Evolutionary conservation across 2,329 filamentous ascomycete species (phyloP).

Genomic region (Apiospora aurea): DNA sequence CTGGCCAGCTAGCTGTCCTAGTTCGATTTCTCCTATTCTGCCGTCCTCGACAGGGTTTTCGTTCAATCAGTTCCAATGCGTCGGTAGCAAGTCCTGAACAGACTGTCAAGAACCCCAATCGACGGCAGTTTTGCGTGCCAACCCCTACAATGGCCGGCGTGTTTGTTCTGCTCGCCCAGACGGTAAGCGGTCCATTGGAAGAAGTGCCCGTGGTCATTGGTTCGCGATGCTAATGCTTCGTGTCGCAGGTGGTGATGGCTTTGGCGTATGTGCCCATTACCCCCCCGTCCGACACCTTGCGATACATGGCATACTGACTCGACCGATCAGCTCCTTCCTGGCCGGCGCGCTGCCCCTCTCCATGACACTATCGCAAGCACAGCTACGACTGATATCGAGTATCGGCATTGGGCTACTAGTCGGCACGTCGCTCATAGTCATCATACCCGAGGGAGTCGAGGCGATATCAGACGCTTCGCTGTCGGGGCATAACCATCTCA

Average conservation of each 20-base stretch:
- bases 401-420: conserved; percentile 94
- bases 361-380: conserved; percentile 84
- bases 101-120: conserved; percentile 6
- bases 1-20: conserved; percentile 15
- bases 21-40: neutral
- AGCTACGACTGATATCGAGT: conserved; percentile 87
- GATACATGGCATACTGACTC: neutral
- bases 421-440: conserved; percentile 93
- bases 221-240: neutral
- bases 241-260: conserved; percentile 44
- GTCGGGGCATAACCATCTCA: conserved; percentile 13
- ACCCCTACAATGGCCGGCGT: conserved; percentile 39
- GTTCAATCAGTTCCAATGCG: conserved; percentile 17
- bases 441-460: conserved; percentile 96
- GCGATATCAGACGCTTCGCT: conserved; percentile 73
- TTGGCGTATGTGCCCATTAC: conserved; percentile 38
- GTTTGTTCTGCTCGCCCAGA: conserved; percentile 45
- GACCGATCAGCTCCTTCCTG: conserved; percentile 75
- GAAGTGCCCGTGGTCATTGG: no score
- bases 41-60: conserved; percentile 11
- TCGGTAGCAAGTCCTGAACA: conserved; percentile 14
- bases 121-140: neutral
- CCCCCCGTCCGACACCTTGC: neutral
- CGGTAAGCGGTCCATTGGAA: conserved; percentile 34
- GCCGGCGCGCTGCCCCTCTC: conserved; percentile 90